phyloP scores from a whole-genome alignment of 805 yeast genomes.

The Kurtzmaniella cleridarum region DNA sequence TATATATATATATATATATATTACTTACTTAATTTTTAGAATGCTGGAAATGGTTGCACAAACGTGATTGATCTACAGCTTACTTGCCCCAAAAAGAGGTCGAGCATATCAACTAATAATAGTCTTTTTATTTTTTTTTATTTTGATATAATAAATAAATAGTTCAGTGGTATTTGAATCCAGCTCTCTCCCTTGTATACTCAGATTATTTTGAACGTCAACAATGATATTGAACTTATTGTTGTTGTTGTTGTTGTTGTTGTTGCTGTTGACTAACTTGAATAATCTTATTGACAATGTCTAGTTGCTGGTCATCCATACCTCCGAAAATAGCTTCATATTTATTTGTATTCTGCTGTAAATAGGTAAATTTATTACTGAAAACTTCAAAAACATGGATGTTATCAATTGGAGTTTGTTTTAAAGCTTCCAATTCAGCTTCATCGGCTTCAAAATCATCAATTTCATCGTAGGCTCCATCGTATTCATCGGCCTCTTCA shows the following conservation, averaged over 20 bases:
- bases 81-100: too few species aligned
- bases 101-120: too few species aligned
- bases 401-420: constrained; percentile 73
- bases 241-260: constrained; percentile 1
- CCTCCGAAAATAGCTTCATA: constrained; percentile 46
- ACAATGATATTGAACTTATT: too few species aligned
- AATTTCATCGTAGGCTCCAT: constrained; percentile 20
- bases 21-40: too few species aligned
- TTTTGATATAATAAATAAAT: too few species aligned
- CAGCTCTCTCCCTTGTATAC: too few species aligned
- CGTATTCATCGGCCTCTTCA: constrained; percentile 27
- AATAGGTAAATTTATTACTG: constrained; percentile 44
- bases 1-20: too few species aligned
- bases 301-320: constrained; percentile 30
- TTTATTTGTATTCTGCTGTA: constrained; percentile 41
- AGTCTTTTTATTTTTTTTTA: too few species aligned
- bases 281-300: constrained; percentile 23
- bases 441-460: constrained; percentile 53
- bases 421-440: constrained; percentile 76
- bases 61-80: too few species aligned
- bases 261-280: constrained; percentile 16
- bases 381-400: constrained; percentile 68
- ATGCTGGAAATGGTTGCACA: too few species aligned
- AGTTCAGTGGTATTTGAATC: too few species aligned
- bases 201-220: too few species aligned